phyloP scores from a whole-genome alignment of 148 eudicot genomes.

The Cornus florida region DNA sequence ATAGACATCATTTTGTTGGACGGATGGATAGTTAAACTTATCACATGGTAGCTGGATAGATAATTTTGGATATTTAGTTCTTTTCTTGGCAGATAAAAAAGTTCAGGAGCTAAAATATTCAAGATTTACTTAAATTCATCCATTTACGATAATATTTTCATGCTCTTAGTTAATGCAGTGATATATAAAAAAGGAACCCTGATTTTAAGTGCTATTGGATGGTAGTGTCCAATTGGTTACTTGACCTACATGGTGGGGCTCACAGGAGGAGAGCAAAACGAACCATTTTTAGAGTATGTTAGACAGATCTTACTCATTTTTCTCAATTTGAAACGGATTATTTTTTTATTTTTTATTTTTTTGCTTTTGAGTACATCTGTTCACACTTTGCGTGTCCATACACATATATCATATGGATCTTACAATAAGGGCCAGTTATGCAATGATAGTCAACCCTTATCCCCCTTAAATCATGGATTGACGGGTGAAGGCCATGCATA shows the following conservation, averaged over 20 bases:
- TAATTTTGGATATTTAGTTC: neutral
- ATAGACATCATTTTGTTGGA: neutral
- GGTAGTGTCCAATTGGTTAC: neutral
- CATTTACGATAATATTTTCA: neutral
- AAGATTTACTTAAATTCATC: neutral
- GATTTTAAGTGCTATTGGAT: neutral
- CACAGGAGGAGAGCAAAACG: neutral
- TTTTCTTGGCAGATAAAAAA: neutral
- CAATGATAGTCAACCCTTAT: too few species aligned
- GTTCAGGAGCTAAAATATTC: neutral
- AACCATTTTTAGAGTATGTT: too few species aligned
- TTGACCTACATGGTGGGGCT: neutral
- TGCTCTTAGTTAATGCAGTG: neutral
- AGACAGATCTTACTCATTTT: neutral
- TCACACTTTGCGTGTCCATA: too few species aligned
- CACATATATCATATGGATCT: too few species aligned
- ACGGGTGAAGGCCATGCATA: too few species aligned
- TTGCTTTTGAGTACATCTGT: too few species aligned
- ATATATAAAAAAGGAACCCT: neutral
- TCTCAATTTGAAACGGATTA: neutral
- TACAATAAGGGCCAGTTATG: too few species aligned
- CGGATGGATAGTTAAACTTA: neutral
- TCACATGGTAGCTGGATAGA: neutral
- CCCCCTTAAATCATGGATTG: too few species aligned
- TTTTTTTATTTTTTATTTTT: too few species aligned